Percentiles rank a stretch among this genome's conserved stretches.
phyloP scores from a whole-genome alignment of 805 yeast species.

The Kazachstania africana region DNA sequence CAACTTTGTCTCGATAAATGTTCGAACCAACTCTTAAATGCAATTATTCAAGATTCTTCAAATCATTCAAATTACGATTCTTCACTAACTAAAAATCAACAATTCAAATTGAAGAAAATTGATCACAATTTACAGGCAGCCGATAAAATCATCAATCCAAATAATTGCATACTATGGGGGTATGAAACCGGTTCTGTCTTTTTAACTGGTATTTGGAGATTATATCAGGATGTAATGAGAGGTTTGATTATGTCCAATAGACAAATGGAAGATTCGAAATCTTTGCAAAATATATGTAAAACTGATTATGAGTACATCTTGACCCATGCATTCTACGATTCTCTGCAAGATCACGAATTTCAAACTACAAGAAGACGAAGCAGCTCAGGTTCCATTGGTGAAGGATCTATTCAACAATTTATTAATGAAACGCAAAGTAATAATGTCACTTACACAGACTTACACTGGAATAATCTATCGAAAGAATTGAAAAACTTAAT shows the following conservation, averaged over 20 bases:
- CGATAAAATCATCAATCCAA: conserved; percentile 22
- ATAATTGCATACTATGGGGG: conserved; percentile 78
- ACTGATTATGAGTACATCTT: conserved; percentile 12
- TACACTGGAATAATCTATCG: conserved; percentile 24
- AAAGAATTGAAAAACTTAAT: conserved; percentile 10
- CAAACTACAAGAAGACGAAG: not conserved
- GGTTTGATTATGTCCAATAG: conserved; percentile 10
- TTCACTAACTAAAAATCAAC: conserved; percentile 20
- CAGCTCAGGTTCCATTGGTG: not conserved
- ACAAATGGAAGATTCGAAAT: not conserved
- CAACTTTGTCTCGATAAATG: conserved; percentile 3
- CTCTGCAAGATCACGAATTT: conserved; percentile 1
- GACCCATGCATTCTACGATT: conserved; percentile 14
- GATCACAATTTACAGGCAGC: conserved; percentile 9
- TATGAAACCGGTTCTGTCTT: conserved; percentile 76
- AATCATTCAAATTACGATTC: not conserved
- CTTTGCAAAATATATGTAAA: conserved; percentile 5
- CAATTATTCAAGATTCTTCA: conserved; percentile 1
- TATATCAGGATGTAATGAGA: conserved; percentile 26
- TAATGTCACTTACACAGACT: conserved; percentile 15
- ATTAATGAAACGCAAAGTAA: not conserved
- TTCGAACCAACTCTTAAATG: conserved; percentile 2
- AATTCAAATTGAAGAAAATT: conserved; percentile 19
- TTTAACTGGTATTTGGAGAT: conserved; percentile 79
- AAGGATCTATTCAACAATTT: not conserved